These are phyloP conservation scores for Saturnispora serradocipensis DNA, from an alignment of 805 yeast genomes.

Conservation along the genomic window DNA sequence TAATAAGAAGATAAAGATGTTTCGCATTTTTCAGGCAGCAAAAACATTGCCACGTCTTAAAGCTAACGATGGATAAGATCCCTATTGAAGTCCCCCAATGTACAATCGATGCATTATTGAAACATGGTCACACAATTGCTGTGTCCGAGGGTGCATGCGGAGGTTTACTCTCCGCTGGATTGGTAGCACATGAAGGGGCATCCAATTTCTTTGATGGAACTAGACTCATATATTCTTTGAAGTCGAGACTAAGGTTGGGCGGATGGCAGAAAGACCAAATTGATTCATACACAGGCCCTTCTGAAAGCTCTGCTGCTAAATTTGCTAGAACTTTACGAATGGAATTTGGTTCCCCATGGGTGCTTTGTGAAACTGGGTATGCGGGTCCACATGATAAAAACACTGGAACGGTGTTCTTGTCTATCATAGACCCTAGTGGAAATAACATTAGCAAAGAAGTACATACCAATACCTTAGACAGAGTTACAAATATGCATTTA, in stretches of 20 bases:
- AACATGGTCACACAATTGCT: constrained; percentile 54
- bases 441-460: constrained; percentile 35
- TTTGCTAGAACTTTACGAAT: constrained; percentile 71
- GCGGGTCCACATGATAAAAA: constrained; percentile 58
- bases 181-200: constrained; percentile 81
- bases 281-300: constrained; percentile 68
- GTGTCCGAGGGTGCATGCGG: constrained; percentile 89
- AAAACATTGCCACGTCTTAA: background rate
- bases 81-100: background rate
- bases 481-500: constrained; percentile 63
- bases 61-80: background rate
- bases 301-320: constrained; percentile 62
- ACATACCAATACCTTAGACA: constrained; percentile 38
- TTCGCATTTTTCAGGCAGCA: background rate
- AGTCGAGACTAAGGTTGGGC: constrained; percentile 60
- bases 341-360: constrained; percentile 77
- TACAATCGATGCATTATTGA: background rate
- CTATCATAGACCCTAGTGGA: constrained; percentile 56
- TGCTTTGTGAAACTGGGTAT: constrained; percentile 78
- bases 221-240: constrained; percentile 66
- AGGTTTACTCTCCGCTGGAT: constrained; percentile 70
- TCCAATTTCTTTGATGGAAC: constrained; percentile 79
- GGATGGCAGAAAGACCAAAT: constrained; percentile 77
- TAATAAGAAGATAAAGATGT: background rate
- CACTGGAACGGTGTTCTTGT: constrained; percentile 65